A percentile compares a stretch with the other conserved stretches of the same genome.
Evolutionary conservation across 371 early-diverging fungal genomes (phyloP).

Genomic region (Parasitella parasitica): DNA sequence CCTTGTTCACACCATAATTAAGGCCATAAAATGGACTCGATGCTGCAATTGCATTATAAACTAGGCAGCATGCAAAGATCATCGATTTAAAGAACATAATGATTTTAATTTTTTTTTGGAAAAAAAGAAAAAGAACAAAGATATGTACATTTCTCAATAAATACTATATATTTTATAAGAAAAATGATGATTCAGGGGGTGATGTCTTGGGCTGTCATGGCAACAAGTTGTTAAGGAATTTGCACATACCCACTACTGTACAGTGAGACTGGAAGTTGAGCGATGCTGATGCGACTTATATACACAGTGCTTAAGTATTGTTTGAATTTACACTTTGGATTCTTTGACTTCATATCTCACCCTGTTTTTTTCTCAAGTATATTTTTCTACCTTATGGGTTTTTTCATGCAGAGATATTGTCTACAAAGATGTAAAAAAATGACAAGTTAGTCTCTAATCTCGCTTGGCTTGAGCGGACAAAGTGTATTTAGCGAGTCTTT

Average conservation of each 20-base stretch:
- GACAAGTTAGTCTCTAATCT: too few relatives aligned
- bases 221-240: background rate
- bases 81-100: background rate
- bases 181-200: background rate
- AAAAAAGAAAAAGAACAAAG: background rate
- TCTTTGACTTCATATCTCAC: too few relatives aligned
- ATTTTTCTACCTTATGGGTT: too few relatives aligned
- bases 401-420: too few relatives aligned
- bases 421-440: too few relatives aligned
- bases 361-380: too few relatives aligned
- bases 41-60: background rate
- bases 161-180: background rate
- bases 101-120: background rate
- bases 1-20: slow-evolving; percentile 54
- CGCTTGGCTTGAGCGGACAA: too few relatives aligned
- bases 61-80: background rate
- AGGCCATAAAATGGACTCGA: slow-evolving; percentile 42
- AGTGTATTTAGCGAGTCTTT: too few relatives aligned
- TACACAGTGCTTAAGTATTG: too few relatives aligned
- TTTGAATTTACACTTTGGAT: background rate
- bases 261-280: too few relatives aligned
- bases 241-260: too few relatives aligned
- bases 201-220: background rate
- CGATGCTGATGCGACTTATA: too few relatives aligned
- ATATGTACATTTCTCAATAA: background rate